phyloP scores from a whole-genome alignment of 495 filamentous ascomycete genomes.

The Neurospora sp. region DNA sequence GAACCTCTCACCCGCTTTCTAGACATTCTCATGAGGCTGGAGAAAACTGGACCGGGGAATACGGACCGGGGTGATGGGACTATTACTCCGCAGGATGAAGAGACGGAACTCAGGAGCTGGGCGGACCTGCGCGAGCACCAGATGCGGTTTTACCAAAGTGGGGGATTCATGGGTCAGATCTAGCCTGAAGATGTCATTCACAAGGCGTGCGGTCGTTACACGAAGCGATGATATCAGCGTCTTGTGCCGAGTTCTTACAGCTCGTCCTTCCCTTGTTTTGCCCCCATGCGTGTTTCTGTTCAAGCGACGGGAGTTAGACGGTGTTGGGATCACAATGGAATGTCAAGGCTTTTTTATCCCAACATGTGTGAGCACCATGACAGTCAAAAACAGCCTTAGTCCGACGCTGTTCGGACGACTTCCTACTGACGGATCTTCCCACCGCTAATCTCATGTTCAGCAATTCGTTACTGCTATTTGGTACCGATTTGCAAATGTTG shows the following conservation, averaged over 20 bases:
- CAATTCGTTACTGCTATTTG: not conserved
- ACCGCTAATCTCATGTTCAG: not conserved
- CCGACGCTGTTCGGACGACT: not conserved
- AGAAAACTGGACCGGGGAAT: conserved; percentile 36
- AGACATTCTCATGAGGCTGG: conserved; percentile 60
- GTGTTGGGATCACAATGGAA: not conserved
- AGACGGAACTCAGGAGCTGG: conserved; percentile 64
- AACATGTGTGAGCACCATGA: not conserved
- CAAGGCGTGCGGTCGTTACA: not conserved
- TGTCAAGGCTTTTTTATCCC: not conserved
- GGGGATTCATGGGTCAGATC: conserved; percentile 36
- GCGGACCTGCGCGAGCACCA: conserved; percentile 65
- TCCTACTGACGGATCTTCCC: not conserved
- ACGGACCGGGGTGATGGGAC: conserved; percentile 10
- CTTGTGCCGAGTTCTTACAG: not conserved
- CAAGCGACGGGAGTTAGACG: not conserved
- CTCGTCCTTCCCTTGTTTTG: not conserved
- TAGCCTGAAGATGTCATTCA: not conserved
- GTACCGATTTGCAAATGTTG: not conserved
- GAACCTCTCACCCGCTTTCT: conserved; percentile 58
- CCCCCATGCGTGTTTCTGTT: not conserved
- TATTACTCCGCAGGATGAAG: conserved; percentile 49
- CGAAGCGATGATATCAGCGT: not conserved
- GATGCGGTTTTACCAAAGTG: conserved; percentile 55
- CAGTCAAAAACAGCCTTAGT: not conserved